Evolutionary conservation across 176 grass and related monocot genomes (phyloP).

Genomic region (Alopecurus myosuroides): DNA sequence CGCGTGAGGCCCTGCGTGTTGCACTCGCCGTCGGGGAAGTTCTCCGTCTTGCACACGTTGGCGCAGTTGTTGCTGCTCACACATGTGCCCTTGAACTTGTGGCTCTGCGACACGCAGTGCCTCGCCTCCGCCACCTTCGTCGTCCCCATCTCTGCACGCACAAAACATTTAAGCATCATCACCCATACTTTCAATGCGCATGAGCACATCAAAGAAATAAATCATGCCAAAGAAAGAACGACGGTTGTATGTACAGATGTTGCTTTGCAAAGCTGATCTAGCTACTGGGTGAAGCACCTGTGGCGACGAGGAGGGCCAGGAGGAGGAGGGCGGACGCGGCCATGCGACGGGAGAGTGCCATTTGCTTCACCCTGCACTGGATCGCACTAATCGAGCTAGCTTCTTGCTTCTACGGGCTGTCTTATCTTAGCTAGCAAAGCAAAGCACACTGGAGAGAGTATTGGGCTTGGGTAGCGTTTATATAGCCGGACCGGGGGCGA

Average conservation of each 20-base stretch:
- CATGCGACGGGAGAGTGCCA: constrained; percentile 41
- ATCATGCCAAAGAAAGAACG: too few species aligned
- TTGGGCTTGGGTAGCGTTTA: not conserved
- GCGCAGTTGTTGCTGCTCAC: constrained; percentile 52
- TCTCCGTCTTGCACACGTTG: constrained; percentile 58
- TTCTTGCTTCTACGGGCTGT: not conserved
- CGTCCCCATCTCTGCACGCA: constrained; percentile 41
- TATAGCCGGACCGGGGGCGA: not conserved
- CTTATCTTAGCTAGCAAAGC: not conserved
- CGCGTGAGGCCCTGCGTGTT: constrained; percentile 7
- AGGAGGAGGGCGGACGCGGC: constrained; percentile 33
- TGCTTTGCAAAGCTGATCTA: not conserved
- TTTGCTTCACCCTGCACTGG: not conserved
- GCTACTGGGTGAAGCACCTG: too few species aligned
- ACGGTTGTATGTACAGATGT: not conserved
- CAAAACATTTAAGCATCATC: too few species aligned
- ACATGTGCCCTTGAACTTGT: constrained; percentile 61
- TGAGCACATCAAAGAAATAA: not conserved
- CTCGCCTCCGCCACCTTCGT: constrained; percentile 57
- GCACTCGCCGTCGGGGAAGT: constrained; percentile 58
- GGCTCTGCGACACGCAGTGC: constrained; percentile 68
- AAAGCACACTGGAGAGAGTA: not conserved
- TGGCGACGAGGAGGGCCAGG: constrained; percentile 57
- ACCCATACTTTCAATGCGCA: not conserved
- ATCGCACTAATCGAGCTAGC: not conserved